phyloP scores from a whole-genome alignment of 306 rosid genomes.

The Pyrus betulifolia region DNA sequence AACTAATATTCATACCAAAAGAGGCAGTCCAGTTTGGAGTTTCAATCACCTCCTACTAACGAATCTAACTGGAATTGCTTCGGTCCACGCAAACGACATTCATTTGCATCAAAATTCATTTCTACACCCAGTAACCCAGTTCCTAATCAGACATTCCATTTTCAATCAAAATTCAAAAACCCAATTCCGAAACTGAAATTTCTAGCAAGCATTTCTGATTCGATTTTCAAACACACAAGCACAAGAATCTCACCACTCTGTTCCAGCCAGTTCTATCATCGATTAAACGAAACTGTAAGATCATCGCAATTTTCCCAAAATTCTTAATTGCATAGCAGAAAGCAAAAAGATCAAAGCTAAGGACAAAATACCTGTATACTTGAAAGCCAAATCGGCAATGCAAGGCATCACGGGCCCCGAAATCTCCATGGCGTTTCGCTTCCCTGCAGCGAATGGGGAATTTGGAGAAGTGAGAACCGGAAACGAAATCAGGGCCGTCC shows the following conservation, averaged over 20 bases:
- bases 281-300: neutral
- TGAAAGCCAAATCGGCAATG: conserved; percentile 73
- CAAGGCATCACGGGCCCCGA: conserved; percentile 71
- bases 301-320: neutral
- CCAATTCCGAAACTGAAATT: neutral
- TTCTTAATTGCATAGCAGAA: neutral
- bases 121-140: neutral
- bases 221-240: neutral
- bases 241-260: neutral
- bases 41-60: neutral
- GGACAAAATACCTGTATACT: conserved; percentile 50
- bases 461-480: neutral
- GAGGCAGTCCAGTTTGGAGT: neutral
- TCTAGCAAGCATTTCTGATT: neutral
- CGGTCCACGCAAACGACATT: neutral
- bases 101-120: neutral
- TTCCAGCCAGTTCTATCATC: neutral
- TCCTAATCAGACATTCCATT: neutral
- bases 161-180: neutral
- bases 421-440: conserved; percentile 43
- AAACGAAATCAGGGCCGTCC: neutral
- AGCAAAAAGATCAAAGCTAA: neutral
- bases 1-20: neutral
- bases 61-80: neutral
- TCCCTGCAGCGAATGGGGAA: conserved; percentile 32